Evolutionary conservation across 176 grass and related monocot species (phyloP), one percentile per base, ranked within the genome.

Genomic region (Cenchrus americanus): DNA sequence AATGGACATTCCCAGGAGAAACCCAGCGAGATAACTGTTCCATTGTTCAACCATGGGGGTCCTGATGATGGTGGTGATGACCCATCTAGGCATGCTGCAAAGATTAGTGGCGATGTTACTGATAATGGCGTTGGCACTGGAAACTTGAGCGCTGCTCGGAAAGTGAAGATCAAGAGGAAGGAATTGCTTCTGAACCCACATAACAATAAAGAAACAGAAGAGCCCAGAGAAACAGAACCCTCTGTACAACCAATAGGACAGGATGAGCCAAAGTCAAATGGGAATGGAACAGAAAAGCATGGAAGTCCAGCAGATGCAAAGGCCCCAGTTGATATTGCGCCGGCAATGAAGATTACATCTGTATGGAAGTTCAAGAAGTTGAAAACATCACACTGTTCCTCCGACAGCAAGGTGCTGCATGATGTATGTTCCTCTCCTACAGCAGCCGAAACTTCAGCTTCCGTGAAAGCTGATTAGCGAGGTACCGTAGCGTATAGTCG

Each of bases 331-430:
- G 87, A 93, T 52, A 78, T 79, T 21, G 49, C 47, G 4, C 19
- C 26, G 5, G 73, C 84, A 0, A 79, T 76, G 68, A 94, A 91
- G 67, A 83, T 95, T 58, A 83, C 92, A 76, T 98, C 95, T 2
- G 10, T 92, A 40, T 95, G 92, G 95, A 91, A 92, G 84, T 91
- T 86, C 84, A 97, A 92, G 58, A 97, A 97, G 81, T 85, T 91
- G 11, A 94, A 90, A 79, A 82, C 85, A 11, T 91, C 92, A 17
- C 88, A 87, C 6, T 89, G 95, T 74, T 94, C 84, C 80, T 94
- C 95, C 2, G 86, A 97, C 76, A 83, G 51, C 34, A 94, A 97
- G 73, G 85, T 91, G 62, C 82, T 97, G 89, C 86, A 80, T 86
- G 84, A 69, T 3, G 67, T 92, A 41, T 88, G 90, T 75, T 79